These are phyloP conservation scores for Termitomyces heimii DNA, from an alignment of 768 basidiomycete genomes.

Conservation along the genomic window DNA sequence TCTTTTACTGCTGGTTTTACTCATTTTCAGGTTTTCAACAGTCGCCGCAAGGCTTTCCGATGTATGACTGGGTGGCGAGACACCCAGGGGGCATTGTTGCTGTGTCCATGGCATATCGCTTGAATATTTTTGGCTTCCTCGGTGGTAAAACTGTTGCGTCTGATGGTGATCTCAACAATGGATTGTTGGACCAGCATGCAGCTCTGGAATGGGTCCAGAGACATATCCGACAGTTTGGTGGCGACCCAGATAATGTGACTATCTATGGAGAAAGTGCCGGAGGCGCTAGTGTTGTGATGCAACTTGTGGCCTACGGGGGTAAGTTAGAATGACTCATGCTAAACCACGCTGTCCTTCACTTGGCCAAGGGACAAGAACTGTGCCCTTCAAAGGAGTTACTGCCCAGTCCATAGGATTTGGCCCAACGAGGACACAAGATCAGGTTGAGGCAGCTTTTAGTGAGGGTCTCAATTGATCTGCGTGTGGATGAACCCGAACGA, in stretches of 20 bases:
- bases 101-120: slow-evolving; percentile 27
- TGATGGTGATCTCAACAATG: slow-evolving; percentile 34
- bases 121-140: slow-evolving; percentile 23
- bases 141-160: slow-evolving; percentile 23
- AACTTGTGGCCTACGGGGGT: slow-evolving; percentile 38
- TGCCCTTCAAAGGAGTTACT: slow-evolving; percentile 34
- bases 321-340: too few species aligned
- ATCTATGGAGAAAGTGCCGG: slow-evolving; percentile 36
- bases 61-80: slow-evolving; percentile 42
- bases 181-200: slow-evolving; percentile 35
- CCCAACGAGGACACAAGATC: slow-evolving; percentile 22
- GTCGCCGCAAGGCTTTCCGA: slow-evolving; percentile 41
- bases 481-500: not conserved
- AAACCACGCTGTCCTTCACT: not conserved
- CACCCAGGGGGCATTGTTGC: slow-evolving; percentile 25
- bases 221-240: slow-evolving; percentile 29
- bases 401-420: slow-evolving; percentile 40
- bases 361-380: slow-evolving; percentile 14
- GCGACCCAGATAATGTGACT: slow-evolving; percentile 25
- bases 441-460: slow-evolving; percentile 28
- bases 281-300: slow-evolving; percentile 38
- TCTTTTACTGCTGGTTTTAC: not conserved
- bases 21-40: slow-evolving; percentile 6
- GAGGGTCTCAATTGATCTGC: slow-evolving; percentile 2
- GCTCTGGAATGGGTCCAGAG: slow-evolving; percentile 35